Evolutionary conservation across 2,329 filamentous ascomycete species (phyloP), one percentile per base, ranked within the genome.

Genomic region (Grosmannia clavigera): DNA sequence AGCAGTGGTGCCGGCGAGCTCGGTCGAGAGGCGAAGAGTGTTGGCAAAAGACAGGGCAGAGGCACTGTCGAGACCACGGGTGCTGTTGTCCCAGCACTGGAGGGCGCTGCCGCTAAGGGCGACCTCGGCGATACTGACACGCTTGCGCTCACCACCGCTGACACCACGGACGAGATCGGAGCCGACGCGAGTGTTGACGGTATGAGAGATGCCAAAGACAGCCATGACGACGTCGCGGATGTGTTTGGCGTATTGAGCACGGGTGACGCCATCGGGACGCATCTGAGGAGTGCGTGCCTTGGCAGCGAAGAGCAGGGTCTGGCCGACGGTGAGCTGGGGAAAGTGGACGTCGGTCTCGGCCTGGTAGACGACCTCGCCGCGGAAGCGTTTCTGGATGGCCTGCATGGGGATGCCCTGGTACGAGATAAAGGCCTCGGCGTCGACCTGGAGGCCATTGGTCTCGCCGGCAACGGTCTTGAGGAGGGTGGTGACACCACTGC

Each of bases 71-170:
- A 88, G 73, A 1, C 85, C 85, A 61, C 78, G 76, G 0, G 84
- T 88, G 3, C 79, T 83, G 62, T 88, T 88, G 65, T 85, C 88
- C 87, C 87, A 91, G 62, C 84, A 86, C 69, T 88, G 85, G 1
- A 82, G 75, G 51, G 79, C 83, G 1, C 82, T 81, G n/a, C 76
- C 71, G 1, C 75, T 76, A 11, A 80, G 78, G 61, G 87, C 81
- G 6, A 85, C 85, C 70, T 91, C 87, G 9, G 85, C 86, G 64
- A 91, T 89, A 57, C 82, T 86, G 6, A 92, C 87, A 68, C 88
- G 83, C 72, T 92, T 90, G 63, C 83, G 77, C 68, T 87, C 84
- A 46, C 84, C 84, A 11, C 84, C 84, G 27, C 78, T 82, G 2
- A 87, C 78, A 12, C 74, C 74, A 25, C 85, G 79, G 10, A 88